Evolutionary conservation across 768 basidiomycete genomes (phyloP), one percentile per base, ranked within the genome.

Genomic region (Lentinula sp.): DNA sequence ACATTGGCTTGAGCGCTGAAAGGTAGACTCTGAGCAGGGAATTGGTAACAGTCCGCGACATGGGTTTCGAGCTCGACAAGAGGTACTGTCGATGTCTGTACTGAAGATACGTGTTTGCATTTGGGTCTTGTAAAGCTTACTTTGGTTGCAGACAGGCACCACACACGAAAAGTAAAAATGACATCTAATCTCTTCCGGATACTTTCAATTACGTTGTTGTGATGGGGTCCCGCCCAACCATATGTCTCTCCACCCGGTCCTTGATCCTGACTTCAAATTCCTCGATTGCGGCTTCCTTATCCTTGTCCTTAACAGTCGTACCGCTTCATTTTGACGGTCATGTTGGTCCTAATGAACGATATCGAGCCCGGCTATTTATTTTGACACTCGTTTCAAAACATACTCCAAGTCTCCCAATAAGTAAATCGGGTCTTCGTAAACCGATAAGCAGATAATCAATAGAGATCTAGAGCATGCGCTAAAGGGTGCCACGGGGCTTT

Each of bases 1-100:
- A 92, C 88, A 63, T 89, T 90, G 37, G 78, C 79, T 67, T 91
- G 91, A 52, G 84, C 83, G 68, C 91, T 90, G 78, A 92, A 94
- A 6, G 91, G 90, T 13, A 91, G 89, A 21, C 92, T 81, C 89
- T 92, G 64, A 4, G 37, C 35, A 61, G 16, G 32, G 56, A 32
- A 16, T 40, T 11, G 40, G 8, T 42, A 62, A 59, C 13, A 9
- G 4, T 40, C 23, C 28, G 28, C 28, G 28, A 28, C 28, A 28
- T 28, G 28, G 28, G 28, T 28, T 23, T 28, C 28, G 28, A 28
- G 28, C 28, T 28, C 28, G 28, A 28, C 28, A 28, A 4, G 37
- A 39, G 37, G 13, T 39, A 39, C 6, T 13, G 9, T 4, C 3
- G 37, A 39, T 39, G 13, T 39, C 37, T 39, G 37, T 8, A 13